phyloP scores from a whole-genome alignment of 73 alveolate species.

The Paramecium pentaurelia region DNA sequence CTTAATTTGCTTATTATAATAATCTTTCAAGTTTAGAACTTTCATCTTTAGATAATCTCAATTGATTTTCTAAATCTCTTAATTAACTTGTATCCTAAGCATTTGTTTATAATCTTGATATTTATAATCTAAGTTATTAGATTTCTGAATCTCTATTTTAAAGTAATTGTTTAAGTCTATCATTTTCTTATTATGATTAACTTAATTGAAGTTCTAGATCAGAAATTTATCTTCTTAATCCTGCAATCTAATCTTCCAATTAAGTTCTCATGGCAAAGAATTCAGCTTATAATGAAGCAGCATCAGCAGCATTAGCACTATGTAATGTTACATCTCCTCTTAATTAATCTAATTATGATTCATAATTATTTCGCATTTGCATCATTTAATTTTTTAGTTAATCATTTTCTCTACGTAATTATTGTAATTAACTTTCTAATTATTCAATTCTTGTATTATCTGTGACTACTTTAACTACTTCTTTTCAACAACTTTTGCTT shows the following conservation, averaged over 20 bases:
- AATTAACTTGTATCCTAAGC: background rate
- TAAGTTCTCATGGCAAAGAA: background rate
- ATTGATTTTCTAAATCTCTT: slow-evolving; percentile 19
- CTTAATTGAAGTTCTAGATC: slow-evolving; percentile 21
- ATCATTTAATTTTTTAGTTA: background rate
- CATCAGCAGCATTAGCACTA: background rate
- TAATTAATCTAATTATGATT: background rate
- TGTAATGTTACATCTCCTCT: background rate
- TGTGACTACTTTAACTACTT: slow-evolving; percentile 7
- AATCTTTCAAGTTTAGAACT: background rate
- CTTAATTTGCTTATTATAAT: background rate
- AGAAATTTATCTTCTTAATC: background rate
- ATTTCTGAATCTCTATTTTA: background rate
- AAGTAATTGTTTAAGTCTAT: background rate
- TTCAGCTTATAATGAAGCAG: background rate
- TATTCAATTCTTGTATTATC: slow-evolving; percentile 9
- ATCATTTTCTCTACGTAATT: background rate
- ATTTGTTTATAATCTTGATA: background rate
- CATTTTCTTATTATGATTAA: background rate
- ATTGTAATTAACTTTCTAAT: background rate
- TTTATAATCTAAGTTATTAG: background rate
- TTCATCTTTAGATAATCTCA: background rate
- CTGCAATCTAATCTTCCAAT: slow-evolving; percentile 20
- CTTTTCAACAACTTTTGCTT: slow-evolving; percentile 28
- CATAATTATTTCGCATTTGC: background rate